Percentiles rank a stretch among this genome's conserved stretches.
These are phyloP conservation scores for Carex parvula DNA, from an alignment of 176 grass and related monocot species.

Conservation along the genomic window DNA sequence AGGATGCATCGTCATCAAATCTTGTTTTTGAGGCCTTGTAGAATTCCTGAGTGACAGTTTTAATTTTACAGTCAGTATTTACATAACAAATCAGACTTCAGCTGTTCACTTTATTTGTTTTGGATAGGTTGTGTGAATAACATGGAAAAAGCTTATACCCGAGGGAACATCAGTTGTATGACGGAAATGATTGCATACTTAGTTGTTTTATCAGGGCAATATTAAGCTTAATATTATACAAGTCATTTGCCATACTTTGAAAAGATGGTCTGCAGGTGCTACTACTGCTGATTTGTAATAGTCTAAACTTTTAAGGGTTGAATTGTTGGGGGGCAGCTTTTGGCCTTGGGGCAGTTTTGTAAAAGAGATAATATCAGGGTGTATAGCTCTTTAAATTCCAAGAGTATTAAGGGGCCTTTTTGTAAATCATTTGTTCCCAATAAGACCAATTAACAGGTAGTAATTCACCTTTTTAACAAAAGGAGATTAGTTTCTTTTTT, in stretches of 20 bases:
- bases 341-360: not conserved
- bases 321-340: not conserved
- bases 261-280: not conserved
- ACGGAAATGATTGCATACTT: not conserved
- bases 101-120: slow-evolving; percentile 10
- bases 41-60: slow-evolving; percentile 53
- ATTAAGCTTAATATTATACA: not conserved
- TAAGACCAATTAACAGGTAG: not conserved
- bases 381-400: not conserved
- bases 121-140: not conserved
- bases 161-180: not conserved
- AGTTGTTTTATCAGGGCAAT: not conserved
- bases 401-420: not conserved
- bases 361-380: not conserved
- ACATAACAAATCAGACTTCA: slow-evolving; percentile 2
- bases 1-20: slow-evolving; percentile 74
- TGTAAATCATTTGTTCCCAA: not conserved
- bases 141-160: not conserved
- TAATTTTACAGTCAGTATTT: slow-evolving; percentile 9
- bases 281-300: not conserved
- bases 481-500: not conserved
- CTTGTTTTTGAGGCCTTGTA: slow-evolving; percentile 89
- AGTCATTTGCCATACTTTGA: not conserved
- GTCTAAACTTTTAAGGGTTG: not conserved
- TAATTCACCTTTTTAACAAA: not conserved